Conservation (phyloP, 2,329 filamentous ascomycete genomes). For the Trichoderma aggressivum region DNA sequence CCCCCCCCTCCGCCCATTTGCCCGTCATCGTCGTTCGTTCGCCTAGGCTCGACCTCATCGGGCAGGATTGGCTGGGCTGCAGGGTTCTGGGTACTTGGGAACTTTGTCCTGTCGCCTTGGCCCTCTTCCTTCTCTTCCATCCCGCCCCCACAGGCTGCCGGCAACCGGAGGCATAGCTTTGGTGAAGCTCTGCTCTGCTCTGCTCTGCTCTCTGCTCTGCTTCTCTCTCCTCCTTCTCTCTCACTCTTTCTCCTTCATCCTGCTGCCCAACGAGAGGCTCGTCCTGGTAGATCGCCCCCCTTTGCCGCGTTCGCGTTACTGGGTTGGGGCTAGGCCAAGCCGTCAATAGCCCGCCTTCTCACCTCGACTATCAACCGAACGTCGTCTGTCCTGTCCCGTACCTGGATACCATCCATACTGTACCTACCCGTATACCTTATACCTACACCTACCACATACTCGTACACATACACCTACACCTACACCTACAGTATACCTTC, state of each 20-base stretch:
- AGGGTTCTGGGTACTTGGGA: conserved; percentile 14
- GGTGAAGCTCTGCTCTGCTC: conserved; percentile 6
- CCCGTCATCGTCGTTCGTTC: conserved; percentile 11
- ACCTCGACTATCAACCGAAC: conserved; percentile 11
- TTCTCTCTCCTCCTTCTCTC: not conserved
- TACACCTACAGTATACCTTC: not conserved
- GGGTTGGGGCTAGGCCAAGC: conserved; percentile 15
- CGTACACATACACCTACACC: not conserved
- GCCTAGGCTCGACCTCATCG: conserved; percentile 6
- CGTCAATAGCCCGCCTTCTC: conserved; percentile 9
- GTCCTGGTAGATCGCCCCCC: conserved; percentile 11
- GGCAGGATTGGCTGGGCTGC: conserved; percentile 16
- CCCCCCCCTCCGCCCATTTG: conserved; percentile 1
- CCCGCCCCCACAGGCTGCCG: conserved; percentile 18
- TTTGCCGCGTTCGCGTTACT: conserved; percentile 19
- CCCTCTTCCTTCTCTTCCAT: conserved; percentile 10
- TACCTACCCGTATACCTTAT: not conserved
- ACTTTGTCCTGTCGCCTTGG: conserved; percentile 11
- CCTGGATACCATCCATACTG: not conserved
- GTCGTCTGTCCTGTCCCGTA: not conserved
- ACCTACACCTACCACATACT: not conserved
- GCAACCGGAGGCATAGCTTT: conserved; percentile 14
- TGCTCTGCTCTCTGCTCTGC: not conserved
- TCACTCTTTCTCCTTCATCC: conserved; percentile 2
- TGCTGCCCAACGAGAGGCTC: conserved; percentile 23